Percentiles rank a stretch among this genome's conserved stretches.
Evolutionary conservation across 768 basidiomycete species (phyloP).

Genomic region (Sistotremastrum niveocremeum): DNA sequence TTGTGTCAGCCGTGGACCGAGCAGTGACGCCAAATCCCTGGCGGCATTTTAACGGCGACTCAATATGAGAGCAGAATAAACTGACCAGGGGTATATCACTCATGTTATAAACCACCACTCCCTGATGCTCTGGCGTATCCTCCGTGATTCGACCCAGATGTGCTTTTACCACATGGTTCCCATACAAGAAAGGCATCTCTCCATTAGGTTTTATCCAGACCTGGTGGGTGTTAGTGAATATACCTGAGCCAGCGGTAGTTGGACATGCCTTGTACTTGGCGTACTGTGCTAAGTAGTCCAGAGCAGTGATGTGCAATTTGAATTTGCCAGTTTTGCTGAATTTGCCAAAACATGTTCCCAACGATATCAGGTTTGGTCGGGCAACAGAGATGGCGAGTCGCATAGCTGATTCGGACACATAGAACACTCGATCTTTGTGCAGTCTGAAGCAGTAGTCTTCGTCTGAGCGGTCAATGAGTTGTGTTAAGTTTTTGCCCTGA

Average conservation of each 20-base stretch:
- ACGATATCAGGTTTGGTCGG: constrained; percentile 77
- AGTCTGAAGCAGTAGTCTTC: constrained; percentile 93
- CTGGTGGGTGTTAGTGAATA: constrained; percentile 24
- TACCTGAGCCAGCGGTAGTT: constrained; percentile 1
- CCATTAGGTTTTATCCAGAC: constrained; percentile 99
- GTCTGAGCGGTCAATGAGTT: constrained; percentile 87
- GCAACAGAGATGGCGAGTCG: constrained; percentile 86
- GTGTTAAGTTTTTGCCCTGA: constrained; percentile 91
- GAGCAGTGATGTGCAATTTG: constrained; percentile 86
- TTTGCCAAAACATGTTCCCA: constrained; percentile 96
- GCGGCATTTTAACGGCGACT: constrained; percentile 5
- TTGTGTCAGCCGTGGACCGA: constrained; percentile 86
- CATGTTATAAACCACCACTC: constrained; percentile 95
- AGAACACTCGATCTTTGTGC: constrained; percentile 90
- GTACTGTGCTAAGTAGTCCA: constrained; percentile 90
- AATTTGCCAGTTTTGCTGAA: constrained; percentile 97
- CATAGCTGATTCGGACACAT: constrained; percentile 92
- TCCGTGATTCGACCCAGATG: constrained; percentile 98
- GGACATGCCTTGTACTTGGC: constrained; percentile 86
- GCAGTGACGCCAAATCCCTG: constrained; percentile 98
- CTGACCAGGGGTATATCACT: constrained; percentile 81
- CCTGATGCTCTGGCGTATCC: constrained; percentile 97
- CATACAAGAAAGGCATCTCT: constrained; percentile 98
- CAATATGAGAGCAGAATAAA: constrained; percentile 5
- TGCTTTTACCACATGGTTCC: constrained; percentile 96